Evolutionary conservation across 192 early-diverging fungal species (phyloP), one percentile per base, ranked within the genome.

Genomic region (Coemansia guatemalensis): DNA sequence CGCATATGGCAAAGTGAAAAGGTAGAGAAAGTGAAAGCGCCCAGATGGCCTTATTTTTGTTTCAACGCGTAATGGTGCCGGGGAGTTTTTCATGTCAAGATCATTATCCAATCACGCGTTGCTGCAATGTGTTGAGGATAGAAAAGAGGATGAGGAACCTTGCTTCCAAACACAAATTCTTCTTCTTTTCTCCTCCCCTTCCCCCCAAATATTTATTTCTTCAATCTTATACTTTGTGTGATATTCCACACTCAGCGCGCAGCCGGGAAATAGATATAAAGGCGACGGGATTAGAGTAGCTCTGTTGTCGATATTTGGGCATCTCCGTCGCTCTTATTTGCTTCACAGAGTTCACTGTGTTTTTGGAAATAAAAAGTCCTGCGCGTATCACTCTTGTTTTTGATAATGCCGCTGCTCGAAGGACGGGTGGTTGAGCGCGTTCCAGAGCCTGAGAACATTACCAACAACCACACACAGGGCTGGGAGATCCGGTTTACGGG

Each of bases 401-500:
- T 62, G 47, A 25, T 24, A n/a, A 78, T 78, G 76, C 76, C 76
- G 47, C 67, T 79, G 30, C 55, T 69, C 39, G 22, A 79, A 41
- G 76, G 76, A 1, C 33, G 50, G 41, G 51, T 68, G 27, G 60
- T 68, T n/a, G 53, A 67, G 33, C 56, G 25, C 9, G 8, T 64
- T 4, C 20, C 61, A 24, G 24, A 54, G 17, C 47, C 51, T 3
- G 35, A 22, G 33, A 50, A 48, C 11, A 53, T 29, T 35, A 8
- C 18, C 18, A 67, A 53, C 8, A 25, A 47, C 47, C 64, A 35
- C 26, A 57, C 53, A 14, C 53, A 59, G n/a, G 78, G 65, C 11
- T 81, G 78, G 78, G 48, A 62, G 56, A 69, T 81, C 48, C 48
- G 78, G 8, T 75, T 64, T 29, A 81, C 78, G 0, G 74, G 69